These are phyloP conservation scores for Bruguiera sexangula DNA, from an alignment of 345 rosid species.

Conservation along the genomic window DNA sequence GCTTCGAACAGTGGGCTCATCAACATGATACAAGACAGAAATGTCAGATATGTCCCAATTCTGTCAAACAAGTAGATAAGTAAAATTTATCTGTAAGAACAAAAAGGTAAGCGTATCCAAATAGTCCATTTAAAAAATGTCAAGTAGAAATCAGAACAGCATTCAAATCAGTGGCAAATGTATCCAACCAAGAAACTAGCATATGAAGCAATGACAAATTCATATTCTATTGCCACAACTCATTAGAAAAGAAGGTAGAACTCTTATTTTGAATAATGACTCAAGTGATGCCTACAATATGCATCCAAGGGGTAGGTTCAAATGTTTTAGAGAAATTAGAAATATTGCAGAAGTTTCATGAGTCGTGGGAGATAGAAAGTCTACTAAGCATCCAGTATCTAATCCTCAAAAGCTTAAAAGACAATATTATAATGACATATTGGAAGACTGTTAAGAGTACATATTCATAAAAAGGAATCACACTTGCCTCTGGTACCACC, in stretches of 20 bases:
- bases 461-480: background rate
- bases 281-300: background rate
- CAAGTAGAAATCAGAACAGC: background rate
- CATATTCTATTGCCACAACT: background rate
- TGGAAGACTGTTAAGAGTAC: background rate
- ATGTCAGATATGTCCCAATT: constrained; percentile 69
- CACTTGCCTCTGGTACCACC: constrained; percentile 82
- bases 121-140: background rate
- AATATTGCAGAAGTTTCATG: background rate
- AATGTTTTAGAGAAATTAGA: background rate
- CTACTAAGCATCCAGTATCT: background rate
- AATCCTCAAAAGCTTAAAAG: background rate
- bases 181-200: no score
- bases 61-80: constrained; percentile 37
- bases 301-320: background rate
- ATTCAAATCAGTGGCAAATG: no score
- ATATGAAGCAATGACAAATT: no score
- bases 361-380: no score
- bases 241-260: background rate
- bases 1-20: constrained; percentile 28
- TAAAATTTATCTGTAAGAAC: background rate
- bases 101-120: background rate
- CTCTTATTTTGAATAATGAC: background rate
- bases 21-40: constrained; percentile 18
- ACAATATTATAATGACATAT: background rate